Base-by-base conservation (phyloP, 495 filamentous ascomycete genomes). In the Talaromyces trachyspermus region DNA sequence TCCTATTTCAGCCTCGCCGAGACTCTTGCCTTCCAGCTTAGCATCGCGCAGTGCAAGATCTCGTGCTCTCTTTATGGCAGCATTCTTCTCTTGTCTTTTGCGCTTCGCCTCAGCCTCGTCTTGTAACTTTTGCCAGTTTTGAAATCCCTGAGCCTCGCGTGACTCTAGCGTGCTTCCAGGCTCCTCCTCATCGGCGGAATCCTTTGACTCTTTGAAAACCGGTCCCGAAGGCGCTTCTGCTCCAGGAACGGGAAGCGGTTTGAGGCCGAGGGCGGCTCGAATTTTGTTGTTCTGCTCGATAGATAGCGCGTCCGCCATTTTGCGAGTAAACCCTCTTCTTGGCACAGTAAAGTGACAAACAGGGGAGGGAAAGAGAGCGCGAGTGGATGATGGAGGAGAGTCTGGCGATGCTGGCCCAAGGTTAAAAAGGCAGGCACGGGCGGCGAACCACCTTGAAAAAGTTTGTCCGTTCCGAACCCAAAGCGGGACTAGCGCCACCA, bases 231-330 rank as follows among this genome's bases (percentile, higher is more conserved):
- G 52, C 49, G 60, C 56, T 39, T 64, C 60, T 37, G 62, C 62
- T 43, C 86, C 84, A 17, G 86, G 85, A 7, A 94, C 86, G 39
- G 89, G 89, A 53, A 98, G 74, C 25, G 89, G 91, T 57, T 89
- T 88, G 70, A 95, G 82, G 49, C 92, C 92, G 54, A 96, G 76
- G 29, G 88, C 87, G 50, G 81, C 76, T 35, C 92, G 90, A 54
- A 95, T 82, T 59, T 89, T 86, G 74, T 98, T 98, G 38, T 88
- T 86, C 73, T 95, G 88, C 61, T 95, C 89, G 60, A 98, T 90
- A 45, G 86, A 84, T 23, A 90, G 78, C 54, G 81, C 75, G 72
- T 91, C 86, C 27, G 79, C 68, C 86, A 91, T 94, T 27, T 48
- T 80, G 64, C 43, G 40, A 8, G 19, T 23, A 25, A 10, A 17